A percentile compares a stretch with the other conserved stretches of the same genome.
Evolutionary conservation across 2,329 filamentous ascomycete species (phyloP).

Genomic region (Karstenula rhodostoma): DNA sequence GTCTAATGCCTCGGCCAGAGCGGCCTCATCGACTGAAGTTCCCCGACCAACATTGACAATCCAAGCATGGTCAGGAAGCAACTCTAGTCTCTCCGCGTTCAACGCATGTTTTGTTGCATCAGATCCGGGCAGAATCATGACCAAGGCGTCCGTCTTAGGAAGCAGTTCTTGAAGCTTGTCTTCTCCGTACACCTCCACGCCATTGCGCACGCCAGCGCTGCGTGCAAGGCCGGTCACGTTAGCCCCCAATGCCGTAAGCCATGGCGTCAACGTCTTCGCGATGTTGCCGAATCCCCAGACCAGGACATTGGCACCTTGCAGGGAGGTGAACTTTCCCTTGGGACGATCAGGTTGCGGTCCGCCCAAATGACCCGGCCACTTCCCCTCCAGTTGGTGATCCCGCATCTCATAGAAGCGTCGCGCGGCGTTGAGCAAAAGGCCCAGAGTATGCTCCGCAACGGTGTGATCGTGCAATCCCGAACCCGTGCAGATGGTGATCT

Average conservation of each 20-base stretch:
- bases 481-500: conserved; percentile 65
- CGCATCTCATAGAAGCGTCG: conserved; percentile 70
- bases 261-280: conserved; percentile 66
- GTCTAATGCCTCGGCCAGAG: conserved; percentile 72
- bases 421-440: conserved; percentile 63
- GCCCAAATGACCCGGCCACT: conserved; percentile 70
- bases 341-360: conserved; percentile 68
- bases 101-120: conserved; percentile 71
- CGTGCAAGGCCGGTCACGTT: conserved; percentile 67
- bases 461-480: conserved; percentile 71
- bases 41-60: conserved; percentile 80
- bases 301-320: conserved; percentile 65
- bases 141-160: conserved; percentile 67
- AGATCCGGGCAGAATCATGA: conserved; percentile 61
- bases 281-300: conserved; percentile 75
- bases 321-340: conserved; percentile 64
- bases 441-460: conserved; percentile 71
- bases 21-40: conserved; percentile 77
- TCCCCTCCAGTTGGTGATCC: conserved; percentile 64
- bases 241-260: conserved; percentile 64
- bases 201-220: conserved; percentile 63
- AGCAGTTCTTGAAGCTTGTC: conserved; percentile 63
- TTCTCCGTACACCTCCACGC: conserved; percentile 65
- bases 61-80: conserved; percentile 70
- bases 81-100: conserved; percentile 61